Base-by-base conservation (phyloP, 2,329 filamentous ascomycete species). In the Epichloe coenophiala region DNA sequence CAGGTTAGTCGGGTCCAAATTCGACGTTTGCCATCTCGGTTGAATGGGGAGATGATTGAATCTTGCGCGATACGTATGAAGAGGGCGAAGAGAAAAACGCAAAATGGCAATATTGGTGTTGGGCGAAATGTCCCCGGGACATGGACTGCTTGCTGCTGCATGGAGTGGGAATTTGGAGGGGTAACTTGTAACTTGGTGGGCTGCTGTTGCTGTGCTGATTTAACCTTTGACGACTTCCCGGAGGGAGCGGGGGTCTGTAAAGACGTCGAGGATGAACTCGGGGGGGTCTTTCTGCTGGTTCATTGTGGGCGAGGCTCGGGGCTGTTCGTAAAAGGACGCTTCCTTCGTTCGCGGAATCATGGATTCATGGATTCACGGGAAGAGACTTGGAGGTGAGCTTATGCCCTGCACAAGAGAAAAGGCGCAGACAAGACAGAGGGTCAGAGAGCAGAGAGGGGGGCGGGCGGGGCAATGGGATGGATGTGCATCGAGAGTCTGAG, bases 161-260 rank as follows among this genome's bases (percentile, higher is more conserved):
- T 19, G 19, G 3, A 19, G 3, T 19, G 19, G 19, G n/a, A n/a
- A n/a, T n/a, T n/a, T 19, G 19, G 23, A 35, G 36, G 36, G 36
- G n/a, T n/a, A n/a, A n/a, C n/a, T n/a, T n/a, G 36, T 3, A 38
- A 15, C 3, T 11, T 35, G 8, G 27, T 31, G 27, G 27, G 27
- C 27, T 27, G 27, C 27, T n/a, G n/a, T 27, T 27, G 23, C 21
- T 21, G 21, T 21, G 21, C 21, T 21, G 21, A 1, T 23, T 7
- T n/a, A n/a, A 90, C 90, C 91, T 81, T 91, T 90, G 55, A 97
- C 83, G 50, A 97, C 85, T 64, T 97, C 91, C 66, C 86, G 88
- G 57, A 96, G 88, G 50, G 86, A 93, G 42, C 81, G 80, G 48
- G 88, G 87, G 69, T 97, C 93, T 53, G 90, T 87, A 66, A 96